Base-by-base conservation (phyloP, 2,329 filamentous ascomycete species). In the Elsinoe australis region DNA sequence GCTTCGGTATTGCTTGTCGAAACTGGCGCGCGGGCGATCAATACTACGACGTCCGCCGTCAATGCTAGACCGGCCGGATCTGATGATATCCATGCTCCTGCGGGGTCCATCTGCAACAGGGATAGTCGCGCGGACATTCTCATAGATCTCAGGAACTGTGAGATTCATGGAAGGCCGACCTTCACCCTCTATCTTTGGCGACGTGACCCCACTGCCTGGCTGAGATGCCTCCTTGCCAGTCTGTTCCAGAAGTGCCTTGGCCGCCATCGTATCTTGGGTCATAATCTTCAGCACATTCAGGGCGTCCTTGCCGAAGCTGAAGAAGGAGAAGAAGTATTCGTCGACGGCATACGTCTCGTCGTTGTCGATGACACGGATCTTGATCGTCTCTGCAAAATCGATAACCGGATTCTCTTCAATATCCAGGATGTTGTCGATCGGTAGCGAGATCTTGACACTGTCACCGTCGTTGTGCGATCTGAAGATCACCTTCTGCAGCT, bases 301-400 rank as follows among this genome's bases (percentile, higher is more conserved):
- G 10, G 87, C 90, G 58, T 95, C 86, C 58, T 85, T 81, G 5
- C 88, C 88, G 53, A 82, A 82, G 56, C 79, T 84, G 63, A 95
- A 95, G 67, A 96, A 96, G 0, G 89, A 92, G 64, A 98, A 96
- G 64, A 94, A 96, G 63, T 96, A 95, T 80, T 98, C 92, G 59
- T 98, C 92, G 54, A 96, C 86, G 2, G 89, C 89, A 66, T 85
- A 96, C 0, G 87, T 94, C 65, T 95, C 90, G 54, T 92, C 87
- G 54, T 88, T 94, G 60, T 95, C 89, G 49, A 96, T 82, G 34
- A 95, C 87, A 29, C 87, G 80, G 53, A 98, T 82, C 66, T 94
- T 95, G 69, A 94, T 84, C 0, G 92, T 96, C 53, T 95, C 87
- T 17, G 88, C 87, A 64, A 94, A 88, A 54, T 94, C 87, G 49